phyloP scores from a whole-genome alignment of 331 rosid genomes.

The Rhamnella rubrinervis region DNA sequence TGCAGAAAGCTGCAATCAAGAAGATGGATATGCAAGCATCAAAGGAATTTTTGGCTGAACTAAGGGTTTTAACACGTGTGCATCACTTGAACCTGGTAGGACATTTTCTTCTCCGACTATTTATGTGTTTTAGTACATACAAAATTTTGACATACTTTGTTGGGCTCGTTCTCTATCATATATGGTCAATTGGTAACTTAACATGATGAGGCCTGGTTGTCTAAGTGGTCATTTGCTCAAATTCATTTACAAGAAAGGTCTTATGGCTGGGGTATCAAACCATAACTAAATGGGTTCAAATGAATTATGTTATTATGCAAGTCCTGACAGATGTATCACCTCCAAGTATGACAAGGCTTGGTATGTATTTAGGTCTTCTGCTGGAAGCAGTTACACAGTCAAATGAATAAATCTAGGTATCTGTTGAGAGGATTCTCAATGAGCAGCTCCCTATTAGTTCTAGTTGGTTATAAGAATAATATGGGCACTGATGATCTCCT shows the following conservation, averaged over 20 bases:
- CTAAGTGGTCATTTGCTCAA: too few relatives aligned
- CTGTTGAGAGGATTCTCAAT: not conserved
- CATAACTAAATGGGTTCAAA: not conserved
- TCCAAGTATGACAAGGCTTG: not conserved
- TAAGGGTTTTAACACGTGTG: constrained; percentile 76
- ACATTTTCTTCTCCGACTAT: constrained; percentile 7
- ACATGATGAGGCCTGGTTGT: too few relatives aligned
- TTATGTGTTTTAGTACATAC: not conserved
- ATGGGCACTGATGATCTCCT: not conserved
- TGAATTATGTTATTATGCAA: not conserved
- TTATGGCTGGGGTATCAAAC: not conserved
- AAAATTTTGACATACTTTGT: not conserved
- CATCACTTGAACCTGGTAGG: constrained; percentile 89
- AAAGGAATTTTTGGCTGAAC: constrained; percentile 71
- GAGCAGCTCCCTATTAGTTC: not conserved
- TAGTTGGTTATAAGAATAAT: not conserved
- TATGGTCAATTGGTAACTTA: too few relatives aligned
- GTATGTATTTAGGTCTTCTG: not conserved
- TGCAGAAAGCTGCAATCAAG: constrained; percentile 84
- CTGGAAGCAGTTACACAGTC: not conserved
- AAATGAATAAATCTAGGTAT: not conserved
- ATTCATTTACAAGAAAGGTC: too few relatives aligned
- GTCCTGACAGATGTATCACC: not conserved
- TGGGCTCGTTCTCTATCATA: constrained; percentile 1
- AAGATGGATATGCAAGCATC: constrained; percentile 90